Base-by-base conservation (phyloP, 805 yeast genomes). In the Ogataea paradorogensis region DNA sequence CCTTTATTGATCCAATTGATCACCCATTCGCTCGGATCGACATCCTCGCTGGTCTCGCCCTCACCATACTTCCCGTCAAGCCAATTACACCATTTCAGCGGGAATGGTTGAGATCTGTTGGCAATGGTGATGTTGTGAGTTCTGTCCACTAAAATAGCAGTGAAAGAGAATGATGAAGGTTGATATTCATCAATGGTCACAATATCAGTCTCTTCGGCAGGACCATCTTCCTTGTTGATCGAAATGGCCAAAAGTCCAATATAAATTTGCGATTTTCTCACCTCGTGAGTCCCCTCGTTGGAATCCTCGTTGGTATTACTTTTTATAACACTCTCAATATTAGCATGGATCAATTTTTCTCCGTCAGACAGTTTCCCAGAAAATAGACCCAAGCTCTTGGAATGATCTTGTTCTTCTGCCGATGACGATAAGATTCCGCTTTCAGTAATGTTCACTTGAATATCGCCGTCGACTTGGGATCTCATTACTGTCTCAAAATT, bases 31-130 rank as follows among this genome's bases (percentile, higher is more conserved):
- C 82, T 69, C n/a, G 91, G 90, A 52, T 84, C 89, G 10, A 81
- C 71, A 8, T 70, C 58, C 3, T 53, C 55, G 20, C 42, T 49
- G 4, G 48, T 43, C 30, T 48, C 57, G 10, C 28, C 52, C 5
- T 45, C 58, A 1, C 23, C 42, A 34, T 42, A 43, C 37, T 50
- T 43, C 10, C 80, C 76, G 45, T 77, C 81, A n/a, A 91, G 71
- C 99, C 99, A 93, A n/a, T 76, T 68, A 8, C 89, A 82, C 99
- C 99, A 93, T 57, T 78, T 81, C 32, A 76, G 59, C 9, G 99
- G 98, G 69, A 88, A 84, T 6, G 95, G 80, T 62, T 93, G 99
- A 0, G 98, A 85, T 51, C 82, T 80, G 35, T 87, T 81, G 21
- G 78, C 72, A 31, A 87, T 74, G 7, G 82, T 74, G 47, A 93